phyloP scores from a whole-genome alignment of 257 asterid genomes.

The Plantago major region DNA sequence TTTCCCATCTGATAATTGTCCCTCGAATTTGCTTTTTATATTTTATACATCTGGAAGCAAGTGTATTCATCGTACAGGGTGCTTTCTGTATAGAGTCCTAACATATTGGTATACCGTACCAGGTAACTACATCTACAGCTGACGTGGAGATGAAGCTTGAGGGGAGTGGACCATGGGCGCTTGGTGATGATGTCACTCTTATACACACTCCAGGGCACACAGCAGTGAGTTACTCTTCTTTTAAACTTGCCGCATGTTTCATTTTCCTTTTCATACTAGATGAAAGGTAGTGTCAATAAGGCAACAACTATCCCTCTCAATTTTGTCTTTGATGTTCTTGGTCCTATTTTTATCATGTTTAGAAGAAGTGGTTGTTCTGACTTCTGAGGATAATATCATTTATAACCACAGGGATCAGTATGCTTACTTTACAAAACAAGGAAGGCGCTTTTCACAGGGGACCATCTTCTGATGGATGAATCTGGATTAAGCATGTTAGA shows the following conservation, averaged over 20 bases:
- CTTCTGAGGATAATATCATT: slow-evolving; percentile 19
- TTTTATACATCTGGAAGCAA: no score
- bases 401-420: slow-evolving; percentile 54
- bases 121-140: slow-evolving; percentile 49
- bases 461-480: slow-evolving; percentile 54
- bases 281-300: slow-evolving; percentile 4
- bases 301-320: slow-evolving; percentile 11
- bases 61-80: no score
- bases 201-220: slow-evolving; percentile 73
- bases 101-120: slow-evolving; percentile 20
- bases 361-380: slow-evolving; percentile 3
- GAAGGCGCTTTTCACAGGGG: slow-evolving; percentile 65
- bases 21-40: no score
- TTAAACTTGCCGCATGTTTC: slow-evolving; percentile 1
- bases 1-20: no score
- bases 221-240: slow-evolving; percentile 32
- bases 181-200: slow-evolving; percentile 48
- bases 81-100: slow-evolving; percentile 7
- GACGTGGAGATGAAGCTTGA: slow-evolving; percentile 60
- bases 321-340: slow-evolving; percentile 11
- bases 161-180: slow-evolving; percentile 64
- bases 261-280: slow-evolving; percentile 2
- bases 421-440: slow-evolving; percentile 51
- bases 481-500: slow-evolving; percentile 44
- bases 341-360: background rate